Base-by-base conservation (phyloP, 2,329 filamentous ascomycete species). In the Phyllosticta citriasiana region DNA sequence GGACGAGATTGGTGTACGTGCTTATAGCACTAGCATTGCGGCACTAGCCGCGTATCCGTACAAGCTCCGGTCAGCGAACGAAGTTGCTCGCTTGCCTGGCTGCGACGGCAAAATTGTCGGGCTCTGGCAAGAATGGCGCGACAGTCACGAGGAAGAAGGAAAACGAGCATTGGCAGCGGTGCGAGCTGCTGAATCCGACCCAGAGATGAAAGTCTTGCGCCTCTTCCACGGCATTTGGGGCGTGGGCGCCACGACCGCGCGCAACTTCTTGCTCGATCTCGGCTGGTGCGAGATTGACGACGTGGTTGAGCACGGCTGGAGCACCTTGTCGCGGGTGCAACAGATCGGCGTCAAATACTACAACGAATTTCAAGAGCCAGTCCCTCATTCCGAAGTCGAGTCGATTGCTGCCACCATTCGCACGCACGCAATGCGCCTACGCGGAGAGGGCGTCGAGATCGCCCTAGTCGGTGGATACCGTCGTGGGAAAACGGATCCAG, bases 261-360 rank as follows among this genome's bases (percentile, higher is more conserved):
- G 87, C 16, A 84, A 92, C 1, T 96, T 96, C 67, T 94, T 92
- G 72, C 84, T 82, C 67, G 81, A 84, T 16, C 85, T 84, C 64
- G 79, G 89, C 27, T 97, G 91, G 89, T 81, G 84, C 63, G 88
- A 94, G 63, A 78, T 96, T 0, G 91, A 97, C 67, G 92, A 97
- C 67, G 78, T 97, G 2, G 79, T 96, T 51, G 88, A 96, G 68
- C 82, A 85, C 67, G 91, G 89, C 10, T 97, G 93, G 93, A 71
- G 78, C 22, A 79, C 73, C 0, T 78, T 97, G 1, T 87, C 81
- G 0, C 84, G 91, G 12, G 88, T 90, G 1, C 93, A 97, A 73
- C 91, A 97, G 71, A 96, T 97, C 60, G 93, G 94, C 0, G 79
- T 97, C 53, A 97, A 97, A 71, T 97, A 86, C 74, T 96, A 95